phyloP scores from a whole-genome alignment of 2,329 filamentous ascomycete species.

The Alternaria gansuensis region DNA sequence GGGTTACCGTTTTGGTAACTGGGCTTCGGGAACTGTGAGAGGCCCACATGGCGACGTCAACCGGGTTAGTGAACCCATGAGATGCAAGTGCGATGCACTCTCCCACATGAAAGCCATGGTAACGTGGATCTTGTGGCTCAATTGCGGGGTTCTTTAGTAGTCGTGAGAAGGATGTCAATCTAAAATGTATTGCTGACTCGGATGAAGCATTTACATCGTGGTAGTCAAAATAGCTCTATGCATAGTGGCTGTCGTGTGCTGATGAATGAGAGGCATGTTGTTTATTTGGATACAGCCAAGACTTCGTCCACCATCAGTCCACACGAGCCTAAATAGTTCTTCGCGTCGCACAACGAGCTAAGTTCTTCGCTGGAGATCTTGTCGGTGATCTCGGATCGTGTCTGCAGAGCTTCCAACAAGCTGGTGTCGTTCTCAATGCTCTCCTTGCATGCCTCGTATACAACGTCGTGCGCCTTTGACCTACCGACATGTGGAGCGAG shows the following conservation, averaged over 20 bases:
- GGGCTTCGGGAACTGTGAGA: slow-evolving; percentile 25
- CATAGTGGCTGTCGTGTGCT: not conserved
- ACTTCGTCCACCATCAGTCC: slow-evolving; percentile 50
- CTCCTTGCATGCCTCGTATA: slow-evolving; percentile 64
- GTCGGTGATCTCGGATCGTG: slow-evolving; percentile 53
- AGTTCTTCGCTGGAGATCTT: slow-evolving; percentile 60
- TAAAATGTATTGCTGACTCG: slow-evolving; percentile 19
- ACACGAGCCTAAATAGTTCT: slow-evolving; percentile 56
- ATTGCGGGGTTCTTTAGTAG: slow-evolving; percentile 23
- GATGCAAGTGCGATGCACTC: slow-evolving; percentile 7
- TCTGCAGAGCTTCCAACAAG: slow-evolving; percentile 57
- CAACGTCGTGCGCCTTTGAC: slow-evolving; percentile 64
- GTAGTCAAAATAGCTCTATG: not conserved
- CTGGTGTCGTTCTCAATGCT: slow-evolving; percentile 58
- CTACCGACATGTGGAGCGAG: slow-evolving; percentile 63
- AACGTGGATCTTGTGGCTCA: slow-evolving; percentile 18
- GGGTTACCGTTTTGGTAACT: slow-evolving; percentile 35
- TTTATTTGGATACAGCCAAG: slow-evolving; percentile 42
- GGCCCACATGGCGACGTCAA: slow-evolving; percentile 26
- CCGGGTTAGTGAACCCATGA: slow-evolving; percentile 35
- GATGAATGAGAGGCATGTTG: not conserved
- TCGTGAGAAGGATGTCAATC: slow-evolving; percentile 3
- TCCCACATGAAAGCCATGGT: slow-evolving; percentile 16
- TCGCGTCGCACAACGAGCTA: slow-evolving; percentile 64
- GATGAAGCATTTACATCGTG: slow-evolving; percentile 8